Conservation (phyloP, 2,329 filamentous ascomycete genomes). For the Cordyceps militaris region DNA sequence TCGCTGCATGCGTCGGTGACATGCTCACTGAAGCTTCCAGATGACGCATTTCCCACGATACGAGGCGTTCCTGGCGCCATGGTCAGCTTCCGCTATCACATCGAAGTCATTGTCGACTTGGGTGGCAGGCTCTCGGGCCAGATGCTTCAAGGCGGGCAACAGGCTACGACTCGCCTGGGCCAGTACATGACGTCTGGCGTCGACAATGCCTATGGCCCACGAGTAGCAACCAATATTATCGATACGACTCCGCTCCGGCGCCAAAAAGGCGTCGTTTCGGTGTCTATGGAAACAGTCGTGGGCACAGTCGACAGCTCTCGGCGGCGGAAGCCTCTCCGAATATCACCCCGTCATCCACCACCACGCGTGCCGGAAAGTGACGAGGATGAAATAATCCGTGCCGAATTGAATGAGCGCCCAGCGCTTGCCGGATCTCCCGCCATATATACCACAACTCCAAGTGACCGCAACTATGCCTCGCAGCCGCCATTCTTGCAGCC, state of each 20-base stretch:
- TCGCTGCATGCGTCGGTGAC: slow-evolving; percentile 75
- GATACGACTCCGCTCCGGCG: slow-evolving; percentile 81
- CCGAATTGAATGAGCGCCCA: slow-evolving; percentile 18
- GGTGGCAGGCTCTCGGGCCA: slow-evolving; percentile 78
- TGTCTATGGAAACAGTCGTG: slow-evolving; percentile 78
- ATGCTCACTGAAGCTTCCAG: slow-evolving; percentile 76
- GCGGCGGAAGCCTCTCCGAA: slow-evolving; percentile 20
- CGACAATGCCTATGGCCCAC: slow-evolving; percentile 26
- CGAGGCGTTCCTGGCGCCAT: slow-evolving; percentile 82
- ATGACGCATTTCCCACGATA: slow-evolving; percentile 89
- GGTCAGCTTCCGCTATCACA: slow-evolving; percentile 90
- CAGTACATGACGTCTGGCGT: slow-evolving; percentile 17
- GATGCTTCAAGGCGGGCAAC: slow-evolving; percentile 53
- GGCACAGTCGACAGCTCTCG: slow-evolving; percentile 71
- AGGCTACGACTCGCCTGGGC: slow-evolving; percentile 35
- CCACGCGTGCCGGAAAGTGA: slow-evolving; percentile 24
- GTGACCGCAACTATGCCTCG: slow-evolving; percentile 22
- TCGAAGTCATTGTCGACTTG: slow-evolving; percentile 88
- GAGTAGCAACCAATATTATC: slow-evolving; percentile 57
- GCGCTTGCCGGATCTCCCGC: slow-evolving; percentile 17
- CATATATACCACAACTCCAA: slow-evolving; percentile 28
- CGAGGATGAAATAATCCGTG: slow-evolving; percentile 24
- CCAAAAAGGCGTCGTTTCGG: slow-evolving; percentile 86
- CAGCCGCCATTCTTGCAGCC: slow-evolving; percentile 10
- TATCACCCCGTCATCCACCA: slow-evolving; percentile 22